phyloP scores from a whole-genome alignment of 2,329 filamentous ascomycete genomes.

The Claviceps digitariae region DNA sequence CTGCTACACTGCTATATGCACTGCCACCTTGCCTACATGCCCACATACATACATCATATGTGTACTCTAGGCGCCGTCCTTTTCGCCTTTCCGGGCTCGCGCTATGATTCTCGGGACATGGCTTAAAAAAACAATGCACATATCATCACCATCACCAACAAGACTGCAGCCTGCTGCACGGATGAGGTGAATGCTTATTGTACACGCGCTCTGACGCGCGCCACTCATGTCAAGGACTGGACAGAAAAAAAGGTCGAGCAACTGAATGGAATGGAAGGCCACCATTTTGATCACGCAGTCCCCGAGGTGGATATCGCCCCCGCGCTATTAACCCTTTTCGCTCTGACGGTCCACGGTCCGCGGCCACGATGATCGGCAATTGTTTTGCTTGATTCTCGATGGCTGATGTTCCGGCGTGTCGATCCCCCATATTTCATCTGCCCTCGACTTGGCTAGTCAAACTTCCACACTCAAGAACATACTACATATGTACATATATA shows the following conservation, averaged over 20 bases:
- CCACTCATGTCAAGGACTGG: not conserved
- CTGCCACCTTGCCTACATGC: too few species aligned
- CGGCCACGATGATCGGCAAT: constrained; percentile 4
- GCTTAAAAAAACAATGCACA: not conserved
- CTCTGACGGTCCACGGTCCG: not conserved
- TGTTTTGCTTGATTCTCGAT: constrained; percentile 3
- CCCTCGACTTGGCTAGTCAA: not conserved
- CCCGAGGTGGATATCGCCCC: constrained; percentile 6
- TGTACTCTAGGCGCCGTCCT: not conserved
- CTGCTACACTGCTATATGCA: not conserved
- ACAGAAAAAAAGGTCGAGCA: not conserved
- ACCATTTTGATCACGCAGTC: not conserved
- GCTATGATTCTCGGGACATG: not conserved
- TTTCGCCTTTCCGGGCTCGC: not conserved
- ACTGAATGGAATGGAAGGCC: not conserved
- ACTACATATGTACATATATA: not conserved
- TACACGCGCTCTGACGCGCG: constrained; percentile 1
- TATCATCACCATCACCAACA: not conserved
- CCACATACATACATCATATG: too few species aligned
- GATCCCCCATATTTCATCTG: constrained; percentile 4
- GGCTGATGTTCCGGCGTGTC: constrained; percentile 1
- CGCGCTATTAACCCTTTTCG: not conserved
- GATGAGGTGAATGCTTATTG: not conserved
- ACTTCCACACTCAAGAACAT: too few species aligned
- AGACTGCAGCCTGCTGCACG: not conserved